Percentiles rank a stretch among this genome's conserved stretches.
phyloP scores from a whole-genome alignment of 2,329 filamentous ascomycete species.

The Dryadomyces quercus-mongolicae region DNA sequence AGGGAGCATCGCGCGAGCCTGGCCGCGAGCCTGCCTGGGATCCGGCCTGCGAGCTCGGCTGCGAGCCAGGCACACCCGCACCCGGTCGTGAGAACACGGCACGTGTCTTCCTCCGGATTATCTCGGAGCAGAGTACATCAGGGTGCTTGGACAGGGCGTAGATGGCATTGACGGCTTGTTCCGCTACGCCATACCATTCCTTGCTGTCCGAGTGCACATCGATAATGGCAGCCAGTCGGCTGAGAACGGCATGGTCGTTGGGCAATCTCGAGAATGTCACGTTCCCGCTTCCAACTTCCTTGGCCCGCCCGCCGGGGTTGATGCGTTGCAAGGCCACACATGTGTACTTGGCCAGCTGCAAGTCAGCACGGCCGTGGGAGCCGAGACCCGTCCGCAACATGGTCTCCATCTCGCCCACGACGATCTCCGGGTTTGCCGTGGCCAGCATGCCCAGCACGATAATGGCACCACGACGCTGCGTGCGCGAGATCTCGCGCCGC shows the following conservation, averaged over 20 bases:
- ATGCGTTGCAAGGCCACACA: constrained; percentile 88
- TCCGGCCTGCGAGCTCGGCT: neutral
- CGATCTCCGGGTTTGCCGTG: constrained; percentile 81
- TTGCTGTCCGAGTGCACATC: constrained; percentile 82
- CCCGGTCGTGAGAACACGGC: constrained; percentile 49
- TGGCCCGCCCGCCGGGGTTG: constrained; percentile 70
- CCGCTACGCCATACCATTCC: constrained; percentile 92
- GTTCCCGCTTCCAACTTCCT: constrained; percentile 52
- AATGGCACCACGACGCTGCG: constrained; percentile 82
- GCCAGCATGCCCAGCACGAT: constrained; percentile 96
- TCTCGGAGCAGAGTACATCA: constrained; percentile 82
- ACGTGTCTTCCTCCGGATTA: constrained; percentile 76
- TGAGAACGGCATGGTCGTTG: constrained; percentile 83
- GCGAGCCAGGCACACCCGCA: constrained; percentile 20
- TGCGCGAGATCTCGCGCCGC: constrained; percentile 83
- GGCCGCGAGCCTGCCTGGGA: constrained; percentile 27
- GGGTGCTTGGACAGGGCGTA: constrained; percentile 91
- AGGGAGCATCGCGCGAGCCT: constrained; percentile 28
- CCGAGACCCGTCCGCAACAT: constrained; percentile 88
- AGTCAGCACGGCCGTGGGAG: constrained; percentile 63
- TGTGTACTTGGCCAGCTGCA: constrained; percentile 86
- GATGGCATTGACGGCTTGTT: constrained; percentile 92
- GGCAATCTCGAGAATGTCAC: constrained; percentile 64
- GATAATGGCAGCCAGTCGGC: constrained; percentile 69
- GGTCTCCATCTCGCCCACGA: constrained; percentile 87